Conservation (phyloP, 2,329 filamentous ascomycete species). For the Pezicula rhizophila region DNA sequence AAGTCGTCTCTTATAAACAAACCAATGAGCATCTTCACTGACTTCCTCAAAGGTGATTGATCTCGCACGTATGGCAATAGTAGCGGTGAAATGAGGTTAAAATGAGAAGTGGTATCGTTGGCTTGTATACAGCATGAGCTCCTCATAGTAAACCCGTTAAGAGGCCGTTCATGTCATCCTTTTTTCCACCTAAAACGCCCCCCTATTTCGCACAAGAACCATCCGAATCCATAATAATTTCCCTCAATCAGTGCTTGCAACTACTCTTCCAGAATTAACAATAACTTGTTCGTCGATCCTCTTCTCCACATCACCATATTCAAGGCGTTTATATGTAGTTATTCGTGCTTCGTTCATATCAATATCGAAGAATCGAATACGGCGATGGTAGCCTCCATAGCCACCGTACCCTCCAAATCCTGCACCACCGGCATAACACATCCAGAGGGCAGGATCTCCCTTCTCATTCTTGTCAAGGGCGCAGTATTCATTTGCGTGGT, state of each 20-base stretch:
- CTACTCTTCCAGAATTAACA: conserved; percentile 51
- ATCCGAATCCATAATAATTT: too few relatives aligned
- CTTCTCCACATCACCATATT: conserved; percentile 51
- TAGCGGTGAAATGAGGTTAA: not conserved
- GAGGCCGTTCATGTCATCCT: not conserved
- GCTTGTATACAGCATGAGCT: too few relatives aligned
- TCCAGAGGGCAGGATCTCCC: conserved; percentile 71
- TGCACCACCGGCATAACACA: conserved; percentile 91
- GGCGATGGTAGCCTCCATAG: conserved; percentile 77
- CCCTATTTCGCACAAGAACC: not conserved
- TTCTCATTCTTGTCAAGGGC: conserved; percentile 46
- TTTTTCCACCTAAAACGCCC: not conserved
- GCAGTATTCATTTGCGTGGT: conserved; percentile 97
- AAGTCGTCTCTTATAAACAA: too few relatives aligned
- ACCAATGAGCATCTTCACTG: too few relatives aligned
- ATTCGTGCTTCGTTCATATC: conserved; percentile 88
- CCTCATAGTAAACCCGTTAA: not conserved
- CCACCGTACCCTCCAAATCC: conserved; percentile 95
- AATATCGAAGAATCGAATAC: conserved; percentile 84
- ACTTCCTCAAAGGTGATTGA: not conserved
- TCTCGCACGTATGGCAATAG: not conserved
- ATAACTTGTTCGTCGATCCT: conserved; percentile 60
- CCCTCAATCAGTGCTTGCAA: conserved; percentile 2
- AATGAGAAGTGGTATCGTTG: too few relatives aligned
- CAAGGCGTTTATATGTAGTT: conserved; percentile 85